These are phyloP conservation scores for Hypoxylon sp. DNA, from an alignment of 2,329 filamentous ascomycete genomes.

Conservation along the genomic window DNA sequence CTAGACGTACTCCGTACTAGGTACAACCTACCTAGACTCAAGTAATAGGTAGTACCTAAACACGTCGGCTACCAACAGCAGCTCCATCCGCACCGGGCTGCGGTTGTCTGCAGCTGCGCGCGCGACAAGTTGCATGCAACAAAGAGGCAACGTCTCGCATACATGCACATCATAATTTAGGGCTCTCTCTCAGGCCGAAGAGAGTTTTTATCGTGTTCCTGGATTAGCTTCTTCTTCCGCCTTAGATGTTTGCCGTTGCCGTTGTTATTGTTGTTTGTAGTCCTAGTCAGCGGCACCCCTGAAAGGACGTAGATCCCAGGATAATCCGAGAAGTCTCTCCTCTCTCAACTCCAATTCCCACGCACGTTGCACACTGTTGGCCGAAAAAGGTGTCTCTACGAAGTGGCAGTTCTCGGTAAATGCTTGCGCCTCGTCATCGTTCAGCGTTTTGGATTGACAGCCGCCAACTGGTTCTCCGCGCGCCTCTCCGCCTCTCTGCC, in stretches of 20 bases:
- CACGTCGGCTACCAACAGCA: slow-evolving; percentile 12
- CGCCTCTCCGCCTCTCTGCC: slow-evolving; percentile 12
- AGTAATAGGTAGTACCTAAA: slow-evolving; percentile 18
- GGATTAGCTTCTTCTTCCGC: slow-evolving; percentile 16
- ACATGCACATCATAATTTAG: slow-evolving; percentile 43
- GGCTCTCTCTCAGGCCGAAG: slow-evolving; percentile 16
- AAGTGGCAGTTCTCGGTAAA: slow-evolving; percentile 14
- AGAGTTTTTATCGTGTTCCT: slow-evolving; percentile 17
- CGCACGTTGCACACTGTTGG: slow-evolving; percentile 22
- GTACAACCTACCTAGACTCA: not conserved
- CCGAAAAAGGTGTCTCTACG: slow-evolving; percentile 16
- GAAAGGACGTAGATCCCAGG: slow-evolving; percentile 35
- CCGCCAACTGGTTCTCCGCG: slow-evolving; percentile 24
- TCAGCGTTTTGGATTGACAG: slow-evolving; percentile 27
- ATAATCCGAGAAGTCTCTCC: slow-evolving; percentile 22
- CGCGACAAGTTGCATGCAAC: slow-evolving; percentile 49
- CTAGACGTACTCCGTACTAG: slow-evolving; percentile 11
- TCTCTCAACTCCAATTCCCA: slow-evolving; percentile 11
- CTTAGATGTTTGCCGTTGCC: slow-evolving; percentile 36
- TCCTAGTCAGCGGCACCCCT: slow-evolving; percentile 40
- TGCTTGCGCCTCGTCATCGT: slow-evolving; percentile 31
- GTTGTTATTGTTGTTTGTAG: slow-evolving; percentile 42
- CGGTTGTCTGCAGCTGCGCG: slow-evolving; percentile 43
- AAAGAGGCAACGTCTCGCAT: slow-evolving; percentile 45
- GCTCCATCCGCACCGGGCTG: slow-evolving; percentile 27